Percentiles rank a stretch among this genome's conserved stretches.
phyloP scores from a whole-genome alignment of 371 early-diverging fungal genomes.

The Mortierella sp. region DNA sequence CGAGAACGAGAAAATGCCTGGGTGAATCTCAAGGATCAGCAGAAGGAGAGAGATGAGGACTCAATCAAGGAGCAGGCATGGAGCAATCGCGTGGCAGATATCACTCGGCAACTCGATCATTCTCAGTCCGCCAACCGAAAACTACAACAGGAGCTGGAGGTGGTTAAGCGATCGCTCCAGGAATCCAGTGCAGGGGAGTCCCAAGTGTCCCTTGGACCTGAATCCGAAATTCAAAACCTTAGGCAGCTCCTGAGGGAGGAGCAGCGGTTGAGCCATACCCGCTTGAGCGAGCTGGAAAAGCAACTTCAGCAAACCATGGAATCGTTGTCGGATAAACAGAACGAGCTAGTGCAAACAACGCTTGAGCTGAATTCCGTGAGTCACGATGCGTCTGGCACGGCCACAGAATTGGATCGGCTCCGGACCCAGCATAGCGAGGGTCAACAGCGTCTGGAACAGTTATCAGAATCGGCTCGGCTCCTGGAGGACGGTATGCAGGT shows the following conservation, averaged over 20 bases:
- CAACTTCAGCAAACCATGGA: conserved; percentile 1
- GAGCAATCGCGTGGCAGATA: not conserved
- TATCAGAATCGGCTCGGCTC: not conserved
- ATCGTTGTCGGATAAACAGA: conserved; percentile 19
- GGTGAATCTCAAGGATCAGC: not conserved
- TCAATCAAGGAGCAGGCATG: not conserved
- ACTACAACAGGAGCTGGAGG: conserved; percentile 2
- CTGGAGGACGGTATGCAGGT: conserved; percentile 5
- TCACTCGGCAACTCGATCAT: conserved; percentile 16
- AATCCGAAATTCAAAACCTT: not conserved
- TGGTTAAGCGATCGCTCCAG: not conserved
- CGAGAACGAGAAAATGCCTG: not conserved
- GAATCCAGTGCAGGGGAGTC: not conserved
- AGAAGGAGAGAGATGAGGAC: not conserved
- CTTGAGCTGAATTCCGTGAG: conserved; percentile 7
- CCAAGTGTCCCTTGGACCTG: not conserved
- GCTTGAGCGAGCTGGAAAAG: conserved; percentile 2
- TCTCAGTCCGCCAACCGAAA: not conserved
- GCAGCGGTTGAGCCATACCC: not conserved
- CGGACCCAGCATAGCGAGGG: not conserved
- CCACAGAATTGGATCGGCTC: conserved; percentile 8
- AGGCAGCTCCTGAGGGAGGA: conserved; percentile 12
- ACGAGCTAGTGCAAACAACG: conserved; percentile 13
- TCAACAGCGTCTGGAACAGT: not conserved
- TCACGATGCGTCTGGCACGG: not conserved